These are phyloP conservation scores for Amanita pseudoporphyria DNA, from an alignment of 768 basidiomycete species.

Conservation along the genomic window DNA sequence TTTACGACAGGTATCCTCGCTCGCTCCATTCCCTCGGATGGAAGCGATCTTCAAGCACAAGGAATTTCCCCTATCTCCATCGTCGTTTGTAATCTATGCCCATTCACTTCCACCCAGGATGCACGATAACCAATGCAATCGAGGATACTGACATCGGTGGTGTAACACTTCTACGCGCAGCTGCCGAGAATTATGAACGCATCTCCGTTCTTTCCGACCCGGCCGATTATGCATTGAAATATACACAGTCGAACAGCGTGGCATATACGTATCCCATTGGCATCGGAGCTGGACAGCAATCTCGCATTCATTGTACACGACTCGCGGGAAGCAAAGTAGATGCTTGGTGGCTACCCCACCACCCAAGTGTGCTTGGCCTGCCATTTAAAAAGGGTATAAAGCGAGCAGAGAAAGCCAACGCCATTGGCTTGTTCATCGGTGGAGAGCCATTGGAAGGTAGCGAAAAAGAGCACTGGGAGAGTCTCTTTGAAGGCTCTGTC, in stretches of 20 bases:
- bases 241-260: slow-evolving; percentile 99
- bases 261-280: slow-evolving; percentile 93
- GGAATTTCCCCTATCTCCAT: slow-evolving; percentile 88
- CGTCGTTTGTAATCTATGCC: slow-evolving; percentile 99
- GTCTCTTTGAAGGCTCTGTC: slow-evolving; percentile 68
- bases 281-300: slow-evolving; percentile 96
- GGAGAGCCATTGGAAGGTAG: slow-evolving; percentile 83
- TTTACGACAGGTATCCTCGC: slow-evolving; percentile 75
- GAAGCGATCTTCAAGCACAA: slow-evolving; percentile 74
- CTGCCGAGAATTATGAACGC: slow-evolving; percentile 95
- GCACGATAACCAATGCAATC: slow-evolving; percentile 85
- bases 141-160: slow-evolving; percentile 99
- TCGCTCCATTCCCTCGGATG: slow-evolving; percentile 83
- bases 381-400: slow-evolving; percentile 98
- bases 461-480: slow-evolving; percentile 88
- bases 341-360: slow-evolving; percentile 98
- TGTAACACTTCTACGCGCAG: slow-evolving; percentile 93
- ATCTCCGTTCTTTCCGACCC: slow-evolving; percentile 88
- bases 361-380: slow-evolving; percentile 83
- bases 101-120: slow-evolving; percentile 88
- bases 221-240: slow-evolving; percentile 86
- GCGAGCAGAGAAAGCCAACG: slow-evolving; percentile 97
- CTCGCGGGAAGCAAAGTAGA: slow-evolving; percentile 98
- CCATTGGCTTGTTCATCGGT: slow-evolving; percentile 92
- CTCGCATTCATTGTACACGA: slow-evolving; percentile 98